Base-by-base conservation (phyloP, 2,329 filamentous ascomycete species). In the Aspergillus glaucus region DNA sequence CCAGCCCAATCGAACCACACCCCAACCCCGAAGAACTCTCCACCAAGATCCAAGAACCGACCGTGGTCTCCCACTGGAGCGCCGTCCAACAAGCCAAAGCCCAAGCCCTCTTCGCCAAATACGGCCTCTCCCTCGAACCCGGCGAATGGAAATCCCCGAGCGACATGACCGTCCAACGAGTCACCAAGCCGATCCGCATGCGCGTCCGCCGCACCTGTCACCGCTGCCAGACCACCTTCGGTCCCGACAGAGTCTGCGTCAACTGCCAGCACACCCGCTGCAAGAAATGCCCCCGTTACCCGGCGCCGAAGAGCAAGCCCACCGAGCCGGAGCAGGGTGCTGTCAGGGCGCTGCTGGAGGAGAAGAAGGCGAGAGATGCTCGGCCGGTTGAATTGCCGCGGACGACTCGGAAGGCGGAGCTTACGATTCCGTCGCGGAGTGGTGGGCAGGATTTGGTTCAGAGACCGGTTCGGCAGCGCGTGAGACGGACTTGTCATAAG, bases 191-290 rank as follows among this genome's bases (percentile, higher is more conserved):
- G 21, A 71, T 75, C 46, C 70, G 72, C 50, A 74, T 75, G 70
- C 63, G 73, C 39, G 70, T 76, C 28, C 72, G 65, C 45, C 74
- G 73, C 42, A 84, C 80, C 54, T 96, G 91, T 69, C 91, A 95
- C 70, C 78, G 81, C 57, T 96, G 91, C 73, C 80, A 84, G 50
- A 81, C 85, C 12, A 79, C 80, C 21, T 95, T 92, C 65, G 84
- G 86, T 48, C 69, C 79, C 17, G 80, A 85, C 60, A 89, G 85
- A 70, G 76, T 85, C 51, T 95, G 91, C 69, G 69, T 78, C 55
- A 81, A 80, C 56, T 96, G 91, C 73, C 79, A 86, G 58, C 91
- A 96, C 70, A 75, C 76, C 43, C 82, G 88, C 56, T 96, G 91
- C 79, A 86, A 81, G 62, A 83, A 86, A 62, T 96, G 91, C 66